Evolutionary conservation across 2,329 filamentous ascomycete species (phyloP), one percentile per base, ranked within the genome.

Genomic region (Akanthomyces uredinophilus): DNA sequence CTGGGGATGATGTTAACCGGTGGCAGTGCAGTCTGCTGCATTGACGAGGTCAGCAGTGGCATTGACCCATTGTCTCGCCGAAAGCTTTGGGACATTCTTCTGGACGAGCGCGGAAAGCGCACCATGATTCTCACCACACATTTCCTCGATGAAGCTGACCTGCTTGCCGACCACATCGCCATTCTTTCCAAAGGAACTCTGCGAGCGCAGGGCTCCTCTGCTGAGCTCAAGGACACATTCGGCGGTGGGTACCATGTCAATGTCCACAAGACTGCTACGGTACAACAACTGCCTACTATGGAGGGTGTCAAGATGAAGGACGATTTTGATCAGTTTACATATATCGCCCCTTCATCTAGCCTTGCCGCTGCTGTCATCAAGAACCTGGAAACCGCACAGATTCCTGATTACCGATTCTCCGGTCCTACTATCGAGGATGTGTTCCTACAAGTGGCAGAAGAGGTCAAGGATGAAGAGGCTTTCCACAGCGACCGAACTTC

Each of bases 1-100:
- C 81, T 97, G 2, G 92, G 92, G 5, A 94, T 96, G 86, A 96
- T 96, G 92, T 87, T 97, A 68, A 96, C 91, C 4, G 93, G 94
- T 64, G 92, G 92, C 13, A 94, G 90, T 65, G 86, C 86, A 27
- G 88, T 97, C 0, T 96, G 93, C 75, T 95, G 92, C 69, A 87
- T 97, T 6, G 93, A 97, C 67, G 94, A 97, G 74, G 92, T 96
- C 16, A 93, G 89, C 44, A 92, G 89, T 64, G 94, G 93, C 16
- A 81, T 97, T 22, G 93, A 97, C 70, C 92, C 94, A 0, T 78
- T 97, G 1, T 93, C 90, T 22, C 83, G 94, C 60, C 81, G 92
- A 32, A 96, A 96, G 76, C 91, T 97, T 27, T 97, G 93, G 93
- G 92, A 96, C 67, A 97, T 97, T 64, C 79, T 97, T 24, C 79